Evolutionary conservation across 805 yeast genomes (phyloP), one percentile per base, ranked within the genome.

Genomic region (Barnettozyma salicaria): DNA sequence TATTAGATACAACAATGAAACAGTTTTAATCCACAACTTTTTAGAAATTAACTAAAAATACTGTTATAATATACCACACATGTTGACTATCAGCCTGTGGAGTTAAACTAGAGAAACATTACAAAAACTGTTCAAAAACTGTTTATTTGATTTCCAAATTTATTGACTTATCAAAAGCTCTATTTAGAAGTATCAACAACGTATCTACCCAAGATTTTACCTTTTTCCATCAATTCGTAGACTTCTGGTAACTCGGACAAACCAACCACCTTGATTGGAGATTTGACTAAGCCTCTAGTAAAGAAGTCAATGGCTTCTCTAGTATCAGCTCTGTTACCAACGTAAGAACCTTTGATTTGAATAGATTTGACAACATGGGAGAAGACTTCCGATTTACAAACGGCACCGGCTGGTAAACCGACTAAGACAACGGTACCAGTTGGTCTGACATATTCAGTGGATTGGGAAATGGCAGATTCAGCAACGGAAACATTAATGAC

Each of bases 251-350:
- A 69, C 55, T 77, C 77, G 41, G 87, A 76, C 53, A 85, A 70
- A 41, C 88, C 87, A 37, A 78, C 87, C 60, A 87, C 58, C 67
- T 75, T 74, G 67, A 83, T 78, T 51, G 86, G 84, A 45, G 85
- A 74, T 60, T 72, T 68, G 59, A 81, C 80, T 57, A 76, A 65
- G 45, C 89, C 90, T 60, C 85, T 71, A 50, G 69, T 45, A 63
- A 78, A 80, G 72, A 82, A 80, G 53, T 79, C 84, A 48, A 82
- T 63, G 39, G 90, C 88, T 68, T 83, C 89, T 46, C 80, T 73
- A 48, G 90, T 75, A 65, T 86, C 95, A 48, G 82, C 81, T 66
- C 94, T 80, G 76, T 83, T 83, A 53, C 95, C 95, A 45, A 85
- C 95, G 58, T 82, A 82, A 36, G 94, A 83, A 52, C 92, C 95